These are phyloP conservation scores for Myxozyma monticola DNA, from an alignment of 805 yeast species.

Conservation along the genomic window DNA sequence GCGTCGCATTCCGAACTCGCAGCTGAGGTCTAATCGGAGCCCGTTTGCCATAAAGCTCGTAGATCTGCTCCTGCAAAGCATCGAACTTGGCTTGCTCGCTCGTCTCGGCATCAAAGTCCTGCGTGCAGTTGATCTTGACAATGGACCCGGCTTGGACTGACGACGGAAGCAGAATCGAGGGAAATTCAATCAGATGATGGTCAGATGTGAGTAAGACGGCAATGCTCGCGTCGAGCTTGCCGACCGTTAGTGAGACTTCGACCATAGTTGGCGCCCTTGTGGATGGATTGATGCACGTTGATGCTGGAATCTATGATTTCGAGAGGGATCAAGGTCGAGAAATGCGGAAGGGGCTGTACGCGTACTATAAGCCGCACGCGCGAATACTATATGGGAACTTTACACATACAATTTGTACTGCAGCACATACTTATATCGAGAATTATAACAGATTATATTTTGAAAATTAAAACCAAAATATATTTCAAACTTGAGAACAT, in stretches of 20 bases:
- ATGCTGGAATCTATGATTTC: too few species aligned
- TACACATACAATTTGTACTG: too few species aligned
- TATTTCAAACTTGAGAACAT: too few species aligned
- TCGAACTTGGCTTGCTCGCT: conserved; percentile 61
- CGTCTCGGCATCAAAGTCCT: conserved; percentile 66
- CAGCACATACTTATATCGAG: too few species aligned
- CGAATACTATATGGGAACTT: too few species aligned
- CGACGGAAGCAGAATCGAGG: conserved; percentile 88
- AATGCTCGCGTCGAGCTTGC: conserved; percentile 91
- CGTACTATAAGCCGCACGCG: too few species aligned
- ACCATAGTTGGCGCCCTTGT: too few species aligned
- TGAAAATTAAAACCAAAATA: too few species aligned
- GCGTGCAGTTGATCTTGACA: conserved; percentile 79
- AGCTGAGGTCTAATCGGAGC: conserved; percentile 73
- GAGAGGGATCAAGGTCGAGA: too few species aligned
- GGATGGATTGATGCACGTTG: too few species aligned
- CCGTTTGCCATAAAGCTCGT: conserved; percentile 67
- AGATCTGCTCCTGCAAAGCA: conserved; percentile 68
- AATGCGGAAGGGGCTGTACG: too few species aligned
- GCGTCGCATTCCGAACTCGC: conserved; percentile 75
- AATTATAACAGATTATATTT: too few species aligned
- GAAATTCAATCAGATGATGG: conserved; percentile 93
- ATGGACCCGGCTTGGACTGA: conserved; percentile 91
- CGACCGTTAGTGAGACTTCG: conserved; percentile 66
- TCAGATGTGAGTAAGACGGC: conserved; percentile 87